phyloP scores from a whole-genome alignment of 192 early-diverging fungal species.

The Spinellus fusiger region DNA sequence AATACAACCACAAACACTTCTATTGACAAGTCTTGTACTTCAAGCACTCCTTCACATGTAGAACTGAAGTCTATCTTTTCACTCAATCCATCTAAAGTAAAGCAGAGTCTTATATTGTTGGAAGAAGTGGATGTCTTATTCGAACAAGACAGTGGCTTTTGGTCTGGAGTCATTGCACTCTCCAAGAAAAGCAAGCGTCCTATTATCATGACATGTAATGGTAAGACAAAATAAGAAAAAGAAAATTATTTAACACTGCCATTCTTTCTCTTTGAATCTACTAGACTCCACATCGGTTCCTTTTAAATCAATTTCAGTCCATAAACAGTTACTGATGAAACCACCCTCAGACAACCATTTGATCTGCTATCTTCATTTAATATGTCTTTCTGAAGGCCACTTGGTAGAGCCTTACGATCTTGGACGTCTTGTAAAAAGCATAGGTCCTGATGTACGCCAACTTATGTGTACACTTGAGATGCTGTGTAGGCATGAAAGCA shows the following conservation, averaged over 20 bases:
- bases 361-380: constrained; percentile 15
- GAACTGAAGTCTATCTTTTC: neutral
- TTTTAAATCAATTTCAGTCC: constrained; percentile 3
- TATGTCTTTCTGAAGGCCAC: constrained; percentile 20
- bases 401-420: constrained; percentile 17
- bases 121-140: constrained; percentile 81
- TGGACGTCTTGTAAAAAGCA: constrained; percentile 2
- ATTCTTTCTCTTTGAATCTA: neutral
- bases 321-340: constrained; percentile 5
- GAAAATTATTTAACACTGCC: neutral
- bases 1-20: neutral
- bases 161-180: constrained; percentile 61
- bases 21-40: neutral
- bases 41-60: neutral
- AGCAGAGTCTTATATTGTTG: constrained; percentile 67
- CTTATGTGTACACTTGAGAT: constrained; percentile 17
- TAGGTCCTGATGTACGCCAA: constrained; percentile 17
- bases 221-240: constrained; percentile 22
- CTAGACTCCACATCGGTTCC: constrained; percentile 12
- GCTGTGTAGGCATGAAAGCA: neutral
- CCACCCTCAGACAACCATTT: constrained; percentile 2
- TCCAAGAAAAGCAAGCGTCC: constrained; percentile 70
- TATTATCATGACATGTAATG: constrained; percentile 76
- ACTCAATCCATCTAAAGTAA: constrained; percentile 16
- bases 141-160: constrained; percentile 77